Evolutionary conservation across 2,329 filamentous ascomycete genomes (phyloP).

Genomic region (Paraphaeosphaeria minitans): DNA sequence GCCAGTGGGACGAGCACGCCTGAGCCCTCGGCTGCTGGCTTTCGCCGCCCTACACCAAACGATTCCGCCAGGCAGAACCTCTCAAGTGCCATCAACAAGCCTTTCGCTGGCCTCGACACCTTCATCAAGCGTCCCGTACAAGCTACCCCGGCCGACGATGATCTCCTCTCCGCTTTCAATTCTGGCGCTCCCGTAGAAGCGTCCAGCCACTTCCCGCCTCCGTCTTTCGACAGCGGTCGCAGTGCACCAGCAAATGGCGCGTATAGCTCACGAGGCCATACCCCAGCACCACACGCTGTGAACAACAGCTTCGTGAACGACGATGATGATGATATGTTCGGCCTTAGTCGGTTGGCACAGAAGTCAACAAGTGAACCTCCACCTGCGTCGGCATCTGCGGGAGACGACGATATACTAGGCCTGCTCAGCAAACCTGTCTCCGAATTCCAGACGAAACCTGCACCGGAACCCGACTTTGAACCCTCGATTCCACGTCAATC

Average conservation of each 20-base stretch:
- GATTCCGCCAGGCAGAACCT: constrained; percentile 32
- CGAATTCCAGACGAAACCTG: constrained; percentile 50
- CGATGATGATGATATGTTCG: constrained; percentile 85
- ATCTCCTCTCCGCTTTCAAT: constrained; percentile 67
- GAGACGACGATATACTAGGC: constrained; percentile 67
- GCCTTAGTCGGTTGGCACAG: constrained; percentile 68
- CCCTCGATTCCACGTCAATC: constrained; percentile 19
- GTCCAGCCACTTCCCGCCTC: constrained; percentile 63
- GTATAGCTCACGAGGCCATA: constrained; percentile 34
- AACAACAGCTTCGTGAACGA: constrained; percentile 58
- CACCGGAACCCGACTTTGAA: constrained; percentile 19
- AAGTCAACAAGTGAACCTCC: constrained; percentile 33
- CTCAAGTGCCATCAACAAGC: constrained; percentile 46
- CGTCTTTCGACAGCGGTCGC: constrained; percentile 45
- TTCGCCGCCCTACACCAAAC: constrained; percentile 30
- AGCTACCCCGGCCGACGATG: constrained; percentile 56
- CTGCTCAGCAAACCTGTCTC: constrained; percentile 64
- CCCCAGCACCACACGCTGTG: constrained; percentile 30
- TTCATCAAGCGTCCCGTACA: constrained; percentile 34
- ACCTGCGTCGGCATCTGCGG: constrained; percentile 20
- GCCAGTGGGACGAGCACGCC: constrained; percentile 59
- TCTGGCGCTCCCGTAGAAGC: constrained; percentile 63
- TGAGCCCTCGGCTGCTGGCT: constrained; percentile 46
- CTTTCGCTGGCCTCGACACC: constrained; percentile 44
- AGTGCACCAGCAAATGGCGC: constrained; percentile 46